A percentile compares a stretch with the other conserved stretches of the same genome.
phyloP scores from a whole-genome alignment of 768 basidiomycete genomes.

The Leccinum truebloodii region DNA sequence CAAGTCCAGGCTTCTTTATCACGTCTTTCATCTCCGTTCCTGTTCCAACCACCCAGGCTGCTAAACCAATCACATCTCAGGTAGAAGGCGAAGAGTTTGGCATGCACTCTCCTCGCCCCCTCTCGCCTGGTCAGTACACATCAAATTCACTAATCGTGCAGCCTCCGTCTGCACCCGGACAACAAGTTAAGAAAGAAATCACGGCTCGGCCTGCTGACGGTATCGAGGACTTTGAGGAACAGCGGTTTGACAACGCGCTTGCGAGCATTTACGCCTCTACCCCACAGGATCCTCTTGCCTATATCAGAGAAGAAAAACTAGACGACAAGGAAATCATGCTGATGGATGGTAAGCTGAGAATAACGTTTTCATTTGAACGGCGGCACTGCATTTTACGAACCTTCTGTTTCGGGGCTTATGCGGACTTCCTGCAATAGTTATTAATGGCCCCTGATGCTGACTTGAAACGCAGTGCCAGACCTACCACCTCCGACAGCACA shows the following conservation, averaged over 20 bases:
- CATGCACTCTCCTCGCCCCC: slow-evolving; percentile 24
- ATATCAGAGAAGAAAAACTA: slow-evolving; percentile 56
- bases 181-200: slow-evolving; percentile 2
- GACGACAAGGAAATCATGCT: slow-evolving; percentile 50
- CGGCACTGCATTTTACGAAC: slow-evolving; percentile 13
- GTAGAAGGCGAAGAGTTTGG: slow-evolving; percentile 13
- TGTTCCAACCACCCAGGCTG: slow-evolving; percentile 25
- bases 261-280: slow-evolving; percentile 33
- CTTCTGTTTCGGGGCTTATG: slow-evolving; percentile 24
- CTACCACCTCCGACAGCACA: slow-evolving; percentile 56
- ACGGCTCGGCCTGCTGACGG: background rate
- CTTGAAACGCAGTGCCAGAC: slow-evolving; percentile 48
- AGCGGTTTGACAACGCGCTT: slow-evolving; percentile 34
- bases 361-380: slow-evolving; percentile 11
- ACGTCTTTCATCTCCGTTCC: slow-evolving; percentile 36
- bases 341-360: slow-evolving; percentile 54
- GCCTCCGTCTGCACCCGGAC: slow-evolving; percentile 18
- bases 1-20: slow-evolving; percentile 35
- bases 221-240: slow-evolving; percentile 11
- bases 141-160: slow-evolving; percentile 26
- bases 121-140: slow-evolving; percentile 20
- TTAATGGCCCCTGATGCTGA: slow-evolving; percentile 25
- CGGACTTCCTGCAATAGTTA: slow-evolving; percentile 20
- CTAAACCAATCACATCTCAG: slow-evolving; percentile 22
- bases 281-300: slow-evolving; percentile 25